Percentiles rank a stretch among this genome's conserved stretches.
Conservation (phyloP, 1,284 basidiomycete genomes). For the Ganoderma boninense region DNA sequence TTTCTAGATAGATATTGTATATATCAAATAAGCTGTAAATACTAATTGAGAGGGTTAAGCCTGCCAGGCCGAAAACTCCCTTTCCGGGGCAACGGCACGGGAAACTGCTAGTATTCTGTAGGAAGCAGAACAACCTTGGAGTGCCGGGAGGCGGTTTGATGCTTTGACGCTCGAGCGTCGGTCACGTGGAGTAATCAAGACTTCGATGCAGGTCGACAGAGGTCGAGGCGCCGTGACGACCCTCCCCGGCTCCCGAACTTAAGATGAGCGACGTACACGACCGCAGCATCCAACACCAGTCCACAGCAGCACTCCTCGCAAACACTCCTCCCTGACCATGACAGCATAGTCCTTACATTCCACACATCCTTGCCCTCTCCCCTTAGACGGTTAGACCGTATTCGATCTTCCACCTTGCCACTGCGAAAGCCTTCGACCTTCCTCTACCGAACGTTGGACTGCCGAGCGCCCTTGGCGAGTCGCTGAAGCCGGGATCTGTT, state of each 20-base stretch:
- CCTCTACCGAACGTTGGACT: neutral
- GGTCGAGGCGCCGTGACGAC: neutral
- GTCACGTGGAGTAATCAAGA: slow-evolving; percentile 2
- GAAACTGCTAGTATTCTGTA: too few relatives aligned
- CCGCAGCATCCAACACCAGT: neutral
- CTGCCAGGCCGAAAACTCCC: too few relatives aligned
- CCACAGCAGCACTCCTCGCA: neutral
- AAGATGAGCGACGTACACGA: neutral
- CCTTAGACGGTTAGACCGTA: neutral
- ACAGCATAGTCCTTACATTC: neutral
- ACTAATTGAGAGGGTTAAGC: too few relatives aligned
- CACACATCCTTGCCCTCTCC: neutral
- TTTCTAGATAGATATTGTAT: too few relatives aligned
- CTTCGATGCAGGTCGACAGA: too few relatives aligned
- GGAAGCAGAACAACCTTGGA: too few relatives aligned
- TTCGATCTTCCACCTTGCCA: neutral
- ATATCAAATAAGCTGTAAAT: too few relatives aligned
- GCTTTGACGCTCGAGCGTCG: too few relatives aligned
- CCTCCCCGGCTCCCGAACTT: too few relatives aligned
- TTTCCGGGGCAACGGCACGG: too few relatives aligned
- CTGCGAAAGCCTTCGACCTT: neutral
- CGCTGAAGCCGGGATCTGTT: neutral
- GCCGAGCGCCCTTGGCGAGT: neutral
- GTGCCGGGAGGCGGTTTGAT: too few relatives aligned
- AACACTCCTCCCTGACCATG: neutral